Base-by-base conservation (phyloP, 495 filamentous ascomycete species). In the Extremus antarcticus region DNA sequence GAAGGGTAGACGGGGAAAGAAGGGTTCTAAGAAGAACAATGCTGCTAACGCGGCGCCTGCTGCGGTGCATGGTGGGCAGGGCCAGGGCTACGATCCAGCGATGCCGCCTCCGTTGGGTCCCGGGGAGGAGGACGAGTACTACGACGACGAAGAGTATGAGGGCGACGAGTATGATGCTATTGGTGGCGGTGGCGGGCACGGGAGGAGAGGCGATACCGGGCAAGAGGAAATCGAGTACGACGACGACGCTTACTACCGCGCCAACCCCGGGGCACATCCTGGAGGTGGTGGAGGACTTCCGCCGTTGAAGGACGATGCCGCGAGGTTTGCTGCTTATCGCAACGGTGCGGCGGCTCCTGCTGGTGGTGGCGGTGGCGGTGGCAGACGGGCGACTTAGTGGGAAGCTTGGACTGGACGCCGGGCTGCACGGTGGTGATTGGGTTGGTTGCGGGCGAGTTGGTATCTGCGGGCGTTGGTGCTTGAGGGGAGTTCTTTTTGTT, bases 1-100 rank as follows among this genome's bases (percentile, higher is more conserved):
- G 81, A 95, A 94, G 65, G 86, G 86, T 49, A 80, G 88, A 32
- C 95, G 95, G 75, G 78, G 77, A 8, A 85, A 80, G 70, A 85
- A 84, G 60, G 53, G 65, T n/a, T 69, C 78, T 23, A 60, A 63
- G 29, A 55, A 43, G 22, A 29, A 45, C 3, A 53, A 47, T 29
- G 50, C n/a, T 19, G 58, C 54, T 25, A 39, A 32, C 17, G 58
- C 48, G n/a, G 47, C 16, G 39, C 47, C 57, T 23, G 39, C 25
- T 29, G 52, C 16, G 20, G 13, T 11, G 3, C 15, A 15, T n/a
- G 43, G 17, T n/a, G 38, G 53, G 17, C 17, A 38, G 20, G 4
- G 19, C 16, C 3, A 21, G 13, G 24, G 9, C 4, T 60, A 60
- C 38, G 57, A 60, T 40, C 52, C 57, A 10, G 38, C 55, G 21